Evolutionary conservation across 345 rosid species (phyloP).

Genomic region (Brassica incana): DNA sequence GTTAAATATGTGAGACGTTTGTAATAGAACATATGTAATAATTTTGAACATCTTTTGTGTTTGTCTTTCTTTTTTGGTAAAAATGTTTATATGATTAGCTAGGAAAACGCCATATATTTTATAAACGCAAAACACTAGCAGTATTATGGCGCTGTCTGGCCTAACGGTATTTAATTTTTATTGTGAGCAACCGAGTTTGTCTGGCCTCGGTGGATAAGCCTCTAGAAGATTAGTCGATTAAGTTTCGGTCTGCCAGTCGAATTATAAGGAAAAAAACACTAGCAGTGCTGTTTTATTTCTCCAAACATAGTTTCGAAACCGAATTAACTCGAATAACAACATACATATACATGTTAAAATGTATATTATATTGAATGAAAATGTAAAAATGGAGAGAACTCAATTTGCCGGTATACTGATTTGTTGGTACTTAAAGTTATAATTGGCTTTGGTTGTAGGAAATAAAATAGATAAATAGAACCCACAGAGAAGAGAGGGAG

Average conservation of each 20-base stretch:
- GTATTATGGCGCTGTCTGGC: neutral
- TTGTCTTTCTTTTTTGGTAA: neutral
- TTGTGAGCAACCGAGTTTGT: too few species aligned
- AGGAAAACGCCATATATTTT: neutral
- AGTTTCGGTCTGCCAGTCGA: too few species aligned
- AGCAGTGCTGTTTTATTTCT: neutral
- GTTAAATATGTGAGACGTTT: slow-evolving; percentile 27
- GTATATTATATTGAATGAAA: neutral
- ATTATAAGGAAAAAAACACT: neutral
- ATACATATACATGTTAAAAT: neutral
- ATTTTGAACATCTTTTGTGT: slow-evolving; percentile 27
- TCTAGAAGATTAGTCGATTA: too few species aligned
- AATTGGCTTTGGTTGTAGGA: slow-evolving; percentile 34
- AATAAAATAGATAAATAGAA: slow-evolving; percentile 29
- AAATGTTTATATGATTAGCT: neutral
- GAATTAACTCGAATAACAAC: neutral
- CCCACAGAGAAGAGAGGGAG: slow-evolving; percentile 40
- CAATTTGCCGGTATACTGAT: slow-evolving; percentile 5
- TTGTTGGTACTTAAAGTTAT: slow-evolving; percentile 33
- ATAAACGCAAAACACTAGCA: neutral
- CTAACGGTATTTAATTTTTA: too few species aligned
- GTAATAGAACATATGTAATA: slow-evolving; percentile 32
- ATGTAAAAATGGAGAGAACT: neutral
- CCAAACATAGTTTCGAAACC: neutral
- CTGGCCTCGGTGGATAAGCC: too few species aligned